A percentile compares a stretch with the other conserved stretches of the same genome.
phyloP scores from a whole-genome alignment of 257 asterid species.

The Euphrasia confusa region DNA sequence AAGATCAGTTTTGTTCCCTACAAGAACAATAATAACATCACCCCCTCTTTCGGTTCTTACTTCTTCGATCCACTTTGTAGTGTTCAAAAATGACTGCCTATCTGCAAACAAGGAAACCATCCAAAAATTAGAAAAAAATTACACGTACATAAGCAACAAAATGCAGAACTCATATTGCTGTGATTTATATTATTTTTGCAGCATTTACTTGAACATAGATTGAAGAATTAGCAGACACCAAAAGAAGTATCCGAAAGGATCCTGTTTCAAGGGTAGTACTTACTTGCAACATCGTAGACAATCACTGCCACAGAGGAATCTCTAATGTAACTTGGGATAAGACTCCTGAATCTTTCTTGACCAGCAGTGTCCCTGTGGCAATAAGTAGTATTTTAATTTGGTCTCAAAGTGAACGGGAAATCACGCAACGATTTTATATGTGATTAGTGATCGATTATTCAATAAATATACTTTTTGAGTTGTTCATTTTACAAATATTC shows the following conservation, averaged over 20 bases:
- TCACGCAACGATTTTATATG: neutral
- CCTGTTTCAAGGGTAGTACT: constrained; percentile 25
- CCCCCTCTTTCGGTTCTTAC: constrained; percentile 74
- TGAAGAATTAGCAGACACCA: neutral
- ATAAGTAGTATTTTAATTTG: too few species aligned
- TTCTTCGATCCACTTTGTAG: constrained; percentile 62
- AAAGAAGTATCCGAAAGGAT: neutral
- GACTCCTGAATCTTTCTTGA: constrained; percentile 40
- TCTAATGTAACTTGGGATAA: constrained; percentile 77
- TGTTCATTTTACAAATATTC: too few species aligned
- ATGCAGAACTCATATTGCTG: neutral
- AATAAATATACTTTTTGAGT: neutral
- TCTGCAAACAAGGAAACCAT: constrained; percentile 28
- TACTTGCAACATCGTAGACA: constrained; percentile 85
- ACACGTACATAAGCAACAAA: neutral
- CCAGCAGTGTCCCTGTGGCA: constrained; percentile 66
- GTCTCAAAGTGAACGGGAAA: neutral
- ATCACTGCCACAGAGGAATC: constrained; percentile 93
- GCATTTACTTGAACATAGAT: neutral
- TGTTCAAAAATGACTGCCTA: constrained; percentile 48
- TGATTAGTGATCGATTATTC: neutral
- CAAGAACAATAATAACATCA: constrained; percentile 77
- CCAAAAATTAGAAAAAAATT: neutral
- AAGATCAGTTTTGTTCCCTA: constrained; percentile 85
- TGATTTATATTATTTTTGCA: neutral